phyloP scores from a whole-genome alignment of 768 basidiomycete species.

The Pleurotus cornucopiae region DNA sequence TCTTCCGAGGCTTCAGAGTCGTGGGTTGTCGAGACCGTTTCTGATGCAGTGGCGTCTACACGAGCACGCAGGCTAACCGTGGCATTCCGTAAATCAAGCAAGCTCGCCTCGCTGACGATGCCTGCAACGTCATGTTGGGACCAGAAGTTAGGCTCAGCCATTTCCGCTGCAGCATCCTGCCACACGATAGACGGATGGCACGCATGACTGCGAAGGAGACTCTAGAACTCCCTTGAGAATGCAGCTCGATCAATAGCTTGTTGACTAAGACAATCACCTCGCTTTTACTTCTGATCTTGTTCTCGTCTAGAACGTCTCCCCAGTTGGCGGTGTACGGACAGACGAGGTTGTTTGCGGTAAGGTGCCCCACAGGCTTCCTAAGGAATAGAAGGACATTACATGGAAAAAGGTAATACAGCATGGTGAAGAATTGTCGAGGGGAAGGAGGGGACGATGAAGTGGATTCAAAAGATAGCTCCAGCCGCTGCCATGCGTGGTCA shows the following conservation, averaged over 20 bases:
- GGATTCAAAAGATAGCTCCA: slow-evolving; percentile 57
- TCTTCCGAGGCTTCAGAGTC: not conserved
- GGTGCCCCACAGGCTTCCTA: slow-evolving; percentile 60
- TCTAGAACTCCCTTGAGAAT: slow-evolving; percentile 31
- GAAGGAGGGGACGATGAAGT: slow-evolving; percentile 53
- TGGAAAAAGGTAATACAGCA: slow-evolving; percentile 87
- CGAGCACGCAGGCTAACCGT: slow-evolving; percentile 41
- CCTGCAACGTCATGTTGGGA: slow-evolving; percentile 53
- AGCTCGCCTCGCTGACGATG: slow-evolving; percentile 63
- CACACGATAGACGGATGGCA: slow-evolving; percentile 73
- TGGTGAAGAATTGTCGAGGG: slow-evolving; percentile 65
- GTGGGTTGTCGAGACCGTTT: not conserved
- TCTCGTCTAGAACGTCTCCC: slow-evolving; percentile 65
- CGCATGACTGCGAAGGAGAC: slow-evolving; percentile 63
- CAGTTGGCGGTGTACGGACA: slow-evolving; percentile 69
- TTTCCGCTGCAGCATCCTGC: slow-evolving; percentile 59
- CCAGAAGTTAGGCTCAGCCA: slow-evolving; percentile 67
- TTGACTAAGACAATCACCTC: slow-evolving; percentile 45
- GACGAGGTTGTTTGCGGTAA: slow-evolving; percentile 44
- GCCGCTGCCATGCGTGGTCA: slow-evolving; percentile 63
- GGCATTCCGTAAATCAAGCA: slow-evolving; percentile 61
- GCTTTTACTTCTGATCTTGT: slow-evolving; percentile 65
- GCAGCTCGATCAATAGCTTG: not conserved
- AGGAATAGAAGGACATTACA: slow-evolving; percentile 83
- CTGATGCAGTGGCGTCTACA: not conserved